Evolutionary conservation across 306 rosid genomes (phyloP).

Genomic region (Hylodesmum podocarpum): DNA sequence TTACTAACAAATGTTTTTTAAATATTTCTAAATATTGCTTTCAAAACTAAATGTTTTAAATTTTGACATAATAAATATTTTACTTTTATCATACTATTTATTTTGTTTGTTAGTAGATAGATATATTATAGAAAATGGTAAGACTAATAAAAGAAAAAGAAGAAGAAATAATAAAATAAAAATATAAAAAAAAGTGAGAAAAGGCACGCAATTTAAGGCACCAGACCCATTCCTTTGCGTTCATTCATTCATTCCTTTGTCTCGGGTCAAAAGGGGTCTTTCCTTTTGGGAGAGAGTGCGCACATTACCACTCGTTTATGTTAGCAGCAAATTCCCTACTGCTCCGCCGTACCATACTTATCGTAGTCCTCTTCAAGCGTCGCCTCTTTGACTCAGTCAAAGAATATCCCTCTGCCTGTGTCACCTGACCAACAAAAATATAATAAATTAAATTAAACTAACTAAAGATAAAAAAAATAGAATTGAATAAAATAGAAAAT

Average conservation of each 20-base stretch:
- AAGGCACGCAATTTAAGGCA: constrained; percentile 72
- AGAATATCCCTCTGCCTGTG: neutral
- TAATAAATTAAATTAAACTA: neutral
- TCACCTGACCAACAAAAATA: neutral
- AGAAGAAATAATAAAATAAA: neutral
- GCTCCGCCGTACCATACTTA: constrained; percentile 19
- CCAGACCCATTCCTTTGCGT: neutral
- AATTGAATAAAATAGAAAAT: too few species aligned
- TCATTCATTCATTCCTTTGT: neutral
- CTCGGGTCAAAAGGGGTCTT: constrained; percentile 43
- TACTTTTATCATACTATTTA: neutral
- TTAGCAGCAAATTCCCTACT: constrained; percentile 4
- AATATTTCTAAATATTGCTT: neutral
- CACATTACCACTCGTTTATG: neutral
- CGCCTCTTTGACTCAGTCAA: neutral
- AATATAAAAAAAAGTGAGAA: neutral
- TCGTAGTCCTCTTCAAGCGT: constrained; percentile 1
- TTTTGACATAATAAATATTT: neutral
- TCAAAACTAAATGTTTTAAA: neutral
- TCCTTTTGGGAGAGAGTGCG: constrained; percentile 17
- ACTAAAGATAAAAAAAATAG: neutral
- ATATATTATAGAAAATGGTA: neutral
- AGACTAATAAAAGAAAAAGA: neutral
- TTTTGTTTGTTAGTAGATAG: neutral
- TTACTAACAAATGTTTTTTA: neutral